Evolutionary conservation across 176 grass and related monocot genomes (phyloP).

Genomic region (Cymbopogon citratus): DNA sequence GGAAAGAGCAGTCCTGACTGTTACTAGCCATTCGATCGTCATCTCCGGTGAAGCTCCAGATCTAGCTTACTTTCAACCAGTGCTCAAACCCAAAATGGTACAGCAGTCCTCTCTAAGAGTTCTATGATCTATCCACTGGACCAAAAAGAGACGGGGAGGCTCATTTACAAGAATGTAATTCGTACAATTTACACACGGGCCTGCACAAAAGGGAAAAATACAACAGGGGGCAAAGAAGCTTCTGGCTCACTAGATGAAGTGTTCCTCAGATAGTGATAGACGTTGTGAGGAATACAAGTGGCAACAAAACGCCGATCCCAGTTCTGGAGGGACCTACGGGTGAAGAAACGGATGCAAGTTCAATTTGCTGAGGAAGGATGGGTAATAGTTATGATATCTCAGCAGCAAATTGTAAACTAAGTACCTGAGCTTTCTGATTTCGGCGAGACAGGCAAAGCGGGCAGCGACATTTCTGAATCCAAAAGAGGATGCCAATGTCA

Average conservation of each 20-base stretch:
- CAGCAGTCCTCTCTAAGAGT: slow-evolving; percentile 33
- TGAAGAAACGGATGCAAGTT: not conserved
- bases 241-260: slow-evolving; percentile 22
- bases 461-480: slow-evolving; percentile 94
- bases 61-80: not conserved
- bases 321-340: slow-evolving; percentile 38
- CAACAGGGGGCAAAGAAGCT: not conserved
- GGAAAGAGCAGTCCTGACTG: not conserved
- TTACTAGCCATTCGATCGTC: not conserved
- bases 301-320: slow-evolving; percentile 30
- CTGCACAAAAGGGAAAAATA: slow-evolving; percentile 39
- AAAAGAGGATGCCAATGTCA: slow-evolving; percentile 10
- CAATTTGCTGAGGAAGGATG: not conserved
- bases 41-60: not conserved
- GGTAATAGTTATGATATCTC: not conserved
- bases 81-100: slow-evolving; percentile 32
- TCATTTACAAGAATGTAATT: slow-evolving; percentile 55
- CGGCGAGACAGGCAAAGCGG: slow-evolving; percentile 67
- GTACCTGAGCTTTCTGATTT: slow-evolving; percentile 68
- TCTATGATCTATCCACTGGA: slow-evolving; percentile 35
- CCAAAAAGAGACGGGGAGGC: slow-evolving; percentile 26
- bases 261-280: slow-evolving; percentile 37
- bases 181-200: slow-evolving; percentile 53
- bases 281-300: slow-evolving; percentile 24
- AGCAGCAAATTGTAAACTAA: not conserved